Percentiles rank a stretch among this genome's conserved stretches.
phyloP scores from a whole-genome alignment of 2,329 filamentous ascomycete species.

The Penicillium sclerotiorum region DNA sequence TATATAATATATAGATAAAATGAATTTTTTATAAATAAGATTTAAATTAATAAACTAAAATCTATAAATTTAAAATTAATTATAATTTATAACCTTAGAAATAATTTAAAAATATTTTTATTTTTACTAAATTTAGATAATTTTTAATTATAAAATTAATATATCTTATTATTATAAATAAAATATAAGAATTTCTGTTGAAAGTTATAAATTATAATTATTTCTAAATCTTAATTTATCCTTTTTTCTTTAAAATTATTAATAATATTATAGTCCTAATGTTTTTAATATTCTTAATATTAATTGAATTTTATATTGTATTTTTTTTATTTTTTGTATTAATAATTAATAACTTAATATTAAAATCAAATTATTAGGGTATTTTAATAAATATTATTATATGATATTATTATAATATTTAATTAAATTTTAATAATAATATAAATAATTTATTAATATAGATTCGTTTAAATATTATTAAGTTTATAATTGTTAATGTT shows the following conservation, averaged over 20 bases:
- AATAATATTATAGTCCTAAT: background rate
- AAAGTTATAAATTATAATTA: too few relatives aligned
- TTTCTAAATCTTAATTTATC: background rate
- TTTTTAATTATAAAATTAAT: too few relatives aligned
- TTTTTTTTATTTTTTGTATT: constrained; percentile 4
- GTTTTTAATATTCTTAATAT: background rate
- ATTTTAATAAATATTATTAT: constrained; percentile 1
- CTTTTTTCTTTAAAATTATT: background rate
- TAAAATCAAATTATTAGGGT: too few relatives aligned
- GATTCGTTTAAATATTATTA: background rate
- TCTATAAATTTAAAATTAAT: too few relatives aligned
- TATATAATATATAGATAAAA: background rate
- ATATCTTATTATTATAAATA: background rate
- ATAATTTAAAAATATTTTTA: background rate
- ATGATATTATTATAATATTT: background rate
- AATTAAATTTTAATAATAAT: background rate
- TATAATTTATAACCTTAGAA: background rate
- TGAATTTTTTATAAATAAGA: background rate
- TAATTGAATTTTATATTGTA: background rate
- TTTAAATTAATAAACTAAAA: background rate
- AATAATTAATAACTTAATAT: too few relatives aligned
- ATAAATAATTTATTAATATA: background rate
- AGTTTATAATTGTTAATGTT: background rate
- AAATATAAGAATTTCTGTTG: too few relatives aligned
- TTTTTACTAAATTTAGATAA: background rate